Percentiles rank a stretch among this genome's conserved stretches.
These are phyloP conservation scores for Penicillium polonicum DNA, from an alignment of 2,329 filamentous ascomycete genomes.

Conservation along the genomic window DNA sequence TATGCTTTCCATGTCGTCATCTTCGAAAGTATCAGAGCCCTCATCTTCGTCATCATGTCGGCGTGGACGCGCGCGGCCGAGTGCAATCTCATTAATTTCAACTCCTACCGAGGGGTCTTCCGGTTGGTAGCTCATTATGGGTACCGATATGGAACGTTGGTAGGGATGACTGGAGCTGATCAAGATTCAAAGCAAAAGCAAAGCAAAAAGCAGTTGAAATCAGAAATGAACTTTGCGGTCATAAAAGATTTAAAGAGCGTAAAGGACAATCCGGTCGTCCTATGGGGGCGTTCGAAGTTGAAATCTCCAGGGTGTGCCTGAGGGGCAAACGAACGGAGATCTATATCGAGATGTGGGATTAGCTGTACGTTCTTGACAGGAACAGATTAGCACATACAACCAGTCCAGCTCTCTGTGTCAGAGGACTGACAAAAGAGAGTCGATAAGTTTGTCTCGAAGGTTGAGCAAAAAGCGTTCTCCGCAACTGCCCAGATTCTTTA, in stretches of 20 bases:
- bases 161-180: constrained; percentile 3
- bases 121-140: constrained; percentile 66
- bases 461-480: constrained; percentile 23
- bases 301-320: constrained; percentile 27
- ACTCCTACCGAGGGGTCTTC: constrained; percentile 38
- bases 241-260: constrained; percentile 29
- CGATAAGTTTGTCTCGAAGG: constrained; percentile 16
- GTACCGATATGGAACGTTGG: constrained; percentile 71
- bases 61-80: constrained; percentile 63
- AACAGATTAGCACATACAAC: constrained; percentile 18
- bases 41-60: constrained; percentile 87
- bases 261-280: constrained; percentile 27
- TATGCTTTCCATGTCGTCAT: constrained; percentile 74
- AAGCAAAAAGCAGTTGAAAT: constrained; percentile 6
- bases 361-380: neutral
- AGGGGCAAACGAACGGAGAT: constrained; percentile 32
- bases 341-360: constrained; percentile 13
- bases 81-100: constrained; percentile 70
- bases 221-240: constrained; percentile 3
- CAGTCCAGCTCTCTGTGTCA: constrained; percentile 25
- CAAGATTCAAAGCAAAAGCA: constrained; percentile 5
- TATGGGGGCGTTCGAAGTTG: constrained; percentile 13
- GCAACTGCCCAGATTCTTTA: constrained; percentile 29
- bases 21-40: constrained; percentile 76
- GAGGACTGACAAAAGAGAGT: constrained; percentile 25